Evolutionary conservation across 225 moss, liverwort and hornwort genomes (phyloP), one percentile per base, ranked within the genome.

Genomic region (Marchantia paleacea): DNA sequence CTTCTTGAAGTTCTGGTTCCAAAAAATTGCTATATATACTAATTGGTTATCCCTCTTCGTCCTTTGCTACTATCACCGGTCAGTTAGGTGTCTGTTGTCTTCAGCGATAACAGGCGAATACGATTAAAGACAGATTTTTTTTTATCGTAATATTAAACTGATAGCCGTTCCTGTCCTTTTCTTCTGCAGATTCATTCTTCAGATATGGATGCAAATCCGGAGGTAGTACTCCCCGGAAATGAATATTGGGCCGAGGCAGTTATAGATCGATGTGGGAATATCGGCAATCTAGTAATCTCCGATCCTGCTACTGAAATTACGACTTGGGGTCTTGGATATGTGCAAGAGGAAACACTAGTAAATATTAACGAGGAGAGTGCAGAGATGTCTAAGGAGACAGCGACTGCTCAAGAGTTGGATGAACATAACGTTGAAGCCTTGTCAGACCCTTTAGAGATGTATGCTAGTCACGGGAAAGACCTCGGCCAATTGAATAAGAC

Each of bases 301-400:
- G 78, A n/a, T 76, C 66, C 70, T 53, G 49, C 64, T 1, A 47
- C 68, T 19, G 79, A 75, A n/a, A 78, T 82, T 73, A 86, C 75
- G 47, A 87, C 86, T 10, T 77, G 85, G 69, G 94, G 96, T 77
- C 88, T 92, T 81, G 94, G 92, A 72, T 96, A 90, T 73, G 88
- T 85, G 70, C 64, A 87, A 60, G 82, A 82, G 71, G 88, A 88
- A 52, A 13, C 67, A 73, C n/a, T 31, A 73, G 70, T 85, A 73
- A 85, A 79, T 68, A 19, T 50, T 13, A 39, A 39, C 8, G 72
- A 72, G 20, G 50, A 52, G 8, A 72, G 72, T 81, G 79, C 58
- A 80, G 82, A 70, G 75, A 83, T 49, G 51, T 82, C 48, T 49
- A 80, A 84, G 78, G 81, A 85, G 80, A 83, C 77, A 80, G 69